These are phyloP conservation scores for Scytalidium lignicola DNA, from an alignment of 2,329 filamentous ascomycete species.

Conservation along the genomic window DNA sequence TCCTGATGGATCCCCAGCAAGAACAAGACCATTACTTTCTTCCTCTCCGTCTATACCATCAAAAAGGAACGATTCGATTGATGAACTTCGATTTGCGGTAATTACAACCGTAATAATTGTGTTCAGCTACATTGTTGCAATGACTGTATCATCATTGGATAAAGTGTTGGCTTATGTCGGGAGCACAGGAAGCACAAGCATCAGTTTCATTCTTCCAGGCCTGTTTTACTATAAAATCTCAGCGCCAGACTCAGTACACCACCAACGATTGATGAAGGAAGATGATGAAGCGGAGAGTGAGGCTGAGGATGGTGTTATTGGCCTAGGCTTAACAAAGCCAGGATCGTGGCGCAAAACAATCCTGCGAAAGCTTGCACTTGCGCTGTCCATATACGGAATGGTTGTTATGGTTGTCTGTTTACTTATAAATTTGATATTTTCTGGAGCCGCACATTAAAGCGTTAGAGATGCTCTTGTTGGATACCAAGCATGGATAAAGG, in stretches of 20 bases:
- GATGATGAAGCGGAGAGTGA: conserved; percentile 72
- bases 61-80: conserved; percentile 60
- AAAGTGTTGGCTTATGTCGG: conserved; percentile 93
- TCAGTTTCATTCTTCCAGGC: conserved; percentile 93
- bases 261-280: conserved; percentile 83
- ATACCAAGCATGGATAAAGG: conserved; percentile 14
- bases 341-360: conserved; percentile 50
- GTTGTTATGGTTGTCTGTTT: conserved; percentile 88
- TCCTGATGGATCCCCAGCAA: conserved; percentile 31
- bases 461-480: neutral
- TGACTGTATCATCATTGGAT: conserved; percentile 86
- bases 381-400: conserved; percentile 74
- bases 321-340: conserved; percentile 31
- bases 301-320: conserved; percentile 34
- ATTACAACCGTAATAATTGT: conserved; percentile 85
- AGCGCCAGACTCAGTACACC: conserved; percentile 76
- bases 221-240: conserved; percentile 99
- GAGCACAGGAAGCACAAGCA: conserved; percentile 88
- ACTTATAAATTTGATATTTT: conserved; percentile 78
- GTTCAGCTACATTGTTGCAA: conserved; percentile 78
- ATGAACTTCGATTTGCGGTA: conserved; percentile 80
- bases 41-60: conserved; percentile 42
- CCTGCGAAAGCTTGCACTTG: conserved; percentile 70
- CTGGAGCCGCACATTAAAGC: conserved; percentile 50
- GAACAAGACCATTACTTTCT: conserved; percentile 33